Conservation (phyloP, 2,329 filamentous ascomycete genomes). For the Hypocrella siamensis region DNA sequence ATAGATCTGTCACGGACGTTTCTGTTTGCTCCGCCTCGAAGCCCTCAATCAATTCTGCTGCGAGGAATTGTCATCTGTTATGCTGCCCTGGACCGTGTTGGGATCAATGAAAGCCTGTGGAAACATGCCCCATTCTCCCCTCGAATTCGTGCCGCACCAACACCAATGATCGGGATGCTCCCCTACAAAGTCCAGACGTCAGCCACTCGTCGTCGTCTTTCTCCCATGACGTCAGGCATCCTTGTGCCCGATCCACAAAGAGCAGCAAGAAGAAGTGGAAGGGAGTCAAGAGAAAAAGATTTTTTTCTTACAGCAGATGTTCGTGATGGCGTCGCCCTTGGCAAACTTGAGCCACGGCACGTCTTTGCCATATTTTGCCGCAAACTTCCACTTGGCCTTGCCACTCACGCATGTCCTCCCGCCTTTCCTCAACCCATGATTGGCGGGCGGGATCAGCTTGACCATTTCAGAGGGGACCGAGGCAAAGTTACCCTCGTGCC, state of each 20-base stretch:
- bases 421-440: slow-evolving; percentile 27
- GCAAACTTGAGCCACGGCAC: slow-evolving; percentile 42
- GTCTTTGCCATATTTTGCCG: slow-evolving; percentile 24
- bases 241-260: no score
- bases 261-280: neutral
- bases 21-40: slow-evolving; percentile 3
- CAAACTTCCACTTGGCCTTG: slow-evolving; percentile 37
- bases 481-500: slow-evolving; percentile 36
- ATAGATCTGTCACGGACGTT: no score
- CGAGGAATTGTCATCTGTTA: neutral
- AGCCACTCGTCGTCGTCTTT: no score
- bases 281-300: neutral
- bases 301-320: slow-evolving; percentile 37
- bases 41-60: neutral
- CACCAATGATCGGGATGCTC: slow-evolving; percentile 35
- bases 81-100: slow-evolving; percentile 22
- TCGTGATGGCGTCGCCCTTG: slow-evolving; percentile 52
- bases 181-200: slow-evolving; percentile 15
- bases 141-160: slow-evolving; percentile 36
- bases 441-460: slow-evolving; percentile 29
- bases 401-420: slow-evolving; percentile 30
- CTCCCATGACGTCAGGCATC: no score
- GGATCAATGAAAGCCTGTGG: slow-evolving; percentile 32
- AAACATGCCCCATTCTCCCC: slow-evolving; percentile 37
- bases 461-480: slow-evolving; percentile 33